Percentiles rank a stretch among this genome's conserved stretches.
These are phyloP conservation scores for Trichoderma simmonsii DNA, from an alignment of 2,329 filamentous ascomycete genomes.

Conservation along the genomic window DNA sequence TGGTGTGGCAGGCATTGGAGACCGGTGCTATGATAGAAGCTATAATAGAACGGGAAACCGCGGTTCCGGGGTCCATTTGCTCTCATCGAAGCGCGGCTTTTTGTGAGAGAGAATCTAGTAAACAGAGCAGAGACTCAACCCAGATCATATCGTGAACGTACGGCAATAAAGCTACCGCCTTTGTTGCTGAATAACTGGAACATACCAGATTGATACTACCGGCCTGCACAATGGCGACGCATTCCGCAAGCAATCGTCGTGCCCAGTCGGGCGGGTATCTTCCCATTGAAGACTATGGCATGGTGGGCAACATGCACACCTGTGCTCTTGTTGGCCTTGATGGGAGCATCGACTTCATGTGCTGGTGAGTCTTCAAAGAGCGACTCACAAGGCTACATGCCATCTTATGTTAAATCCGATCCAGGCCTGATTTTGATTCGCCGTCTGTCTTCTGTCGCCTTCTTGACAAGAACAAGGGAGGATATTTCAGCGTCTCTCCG, in stretches of 20 bases:
- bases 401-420: not conserved
- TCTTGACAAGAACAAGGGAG: constrained; percentile 71
- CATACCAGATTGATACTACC: not conserved
- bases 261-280: constrained; percentile 48
- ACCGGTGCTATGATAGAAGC: not conserved
- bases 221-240: constrained; percentile 30
- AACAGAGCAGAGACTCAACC: not conserved
- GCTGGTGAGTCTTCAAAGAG: constrained; percentile 53
- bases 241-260: constrained; percentile 33
- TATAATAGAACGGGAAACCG: not conserved
- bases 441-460: constrained; percentile 72
- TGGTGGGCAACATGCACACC: constrained; percentile 79
- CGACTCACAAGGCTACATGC: no score
- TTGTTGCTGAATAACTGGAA: not conserved
- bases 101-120: not conserved
- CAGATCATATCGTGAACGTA: not conserved
- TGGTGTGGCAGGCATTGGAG: not conserved
- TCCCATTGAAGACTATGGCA: constrained; percentile 72
- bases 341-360: constrained; percentile 74
- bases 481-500: constrained; percentile 67
- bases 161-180: not conserved
- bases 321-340: constrained; percentile 72
- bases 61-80: not conserved
- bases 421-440: constrained; percentile 74
- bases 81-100: not conserved